A percentile compares a stretch with the other conserved stretches of the same genome.
These are phyloP conservation scores for Gossypium stocksii DNA, from an alignment of 345 rosid species.

Conservation along the genomic window DNA sequence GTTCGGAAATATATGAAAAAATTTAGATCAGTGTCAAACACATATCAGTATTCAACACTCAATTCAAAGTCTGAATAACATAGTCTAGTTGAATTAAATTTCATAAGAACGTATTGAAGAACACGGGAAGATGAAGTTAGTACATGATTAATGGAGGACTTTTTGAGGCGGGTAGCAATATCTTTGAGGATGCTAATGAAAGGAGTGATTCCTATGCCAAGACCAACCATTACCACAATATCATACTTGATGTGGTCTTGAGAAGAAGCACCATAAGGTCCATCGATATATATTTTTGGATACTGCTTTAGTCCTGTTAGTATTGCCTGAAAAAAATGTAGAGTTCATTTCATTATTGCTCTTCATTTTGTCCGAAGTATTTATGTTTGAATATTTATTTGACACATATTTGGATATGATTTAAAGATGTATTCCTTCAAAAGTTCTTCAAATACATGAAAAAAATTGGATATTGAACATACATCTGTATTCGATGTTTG, in stretches of 20 bases:
- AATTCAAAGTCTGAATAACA: background rate
- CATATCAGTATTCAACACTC: background rate
- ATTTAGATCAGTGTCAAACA: background rate
- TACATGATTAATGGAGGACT: constrained; percentile 12
- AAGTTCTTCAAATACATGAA: too few species aligned
- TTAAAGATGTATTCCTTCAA: too few species aligned
- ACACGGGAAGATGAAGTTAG: background rate
- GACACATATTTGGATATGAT: too few species aligned
- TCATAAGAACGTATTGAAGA: background rate
- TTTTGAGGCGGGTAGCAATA: constrained; percentile 14
- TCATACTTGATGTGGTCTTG: constrained; percentile 59
- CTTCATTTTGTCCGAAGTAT: too few species aligned
- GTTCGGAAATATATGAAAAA: background rate
- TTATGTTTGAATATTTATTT: too few species aligned
- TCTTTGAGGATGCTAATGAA: constrained; percentile 59
- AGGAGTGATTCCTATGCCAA: constrained; percentile 61
- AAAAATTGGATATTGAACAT: background rate
- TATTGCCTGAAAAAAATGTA: constrained; percentile 22
- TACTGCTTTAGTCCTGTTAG: constrained; percentile 24
- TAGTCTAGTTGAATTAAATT: background rate
- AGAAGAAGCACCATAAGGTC: constrained; percentile 54
- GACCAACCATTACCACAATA: constrained; percentile 43
- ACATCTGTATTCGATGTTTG: background rate
- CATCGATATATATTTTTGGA: constrained; percentile 48
- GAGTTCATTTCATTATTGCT: too few species aligned